phyloP scores from a whole-genome alignment of 1,139 yeast genomes.

The Wickerhamiella pararugosa region DNA sequence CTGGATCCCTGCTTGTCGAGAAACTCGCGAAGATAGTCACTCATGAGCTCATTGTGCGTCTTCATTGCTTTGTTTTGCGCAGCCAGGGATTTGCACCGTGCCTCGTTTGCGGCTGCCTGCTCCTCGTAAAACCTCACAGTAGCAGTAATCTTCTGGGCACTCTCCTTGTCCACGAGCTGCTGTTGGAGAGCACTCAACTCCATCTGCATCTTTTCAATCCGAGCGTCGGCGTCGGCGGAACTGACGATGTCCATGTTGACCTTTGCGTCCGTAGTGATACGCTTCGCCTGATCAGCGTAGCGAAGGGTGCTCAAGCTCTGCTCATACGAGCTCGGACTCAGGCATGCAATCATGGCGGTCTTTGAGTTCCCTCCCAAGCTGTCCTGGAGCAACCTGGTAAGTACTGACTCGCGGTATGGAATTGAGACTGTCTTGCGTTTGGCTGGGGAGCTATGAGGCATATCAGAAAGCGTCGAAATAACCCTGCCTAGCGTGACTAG shows the following conservation, averaged over 20 bases:
- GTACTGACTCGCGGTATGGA: constrained; percentile 58
- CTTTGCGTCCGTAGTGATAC: constrained; percentile 46
- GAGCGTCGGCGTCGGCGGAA: constrained; percentile 26
- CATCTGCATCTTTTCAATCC: constrained; percentile 28
- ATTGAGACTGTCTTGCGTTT: constrained; percentile 24
- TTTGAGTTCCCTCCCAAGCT: constrained; percentile 74
- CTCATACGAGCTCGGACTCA: constrained; percentile 65
- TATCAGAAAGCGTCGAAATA: constrained; percentile 41
- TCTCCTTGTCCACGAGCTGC: constrained; percentile 18
- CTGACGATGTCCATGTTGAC: constrained; percentile 31
- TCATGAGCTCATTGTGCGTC: constrained; percentile 23
- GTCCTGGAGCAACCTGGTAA: constrained; percentile 69
- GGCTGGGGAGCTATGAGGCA: constrained; percentile 16
- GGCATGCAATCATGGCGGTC: constrained; percentile 66
- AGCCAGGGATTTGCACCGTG: constrained; percentile 24
- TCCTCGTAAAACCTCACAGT: constrained; percentile 33
- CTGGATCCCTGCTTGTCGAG: background rate
- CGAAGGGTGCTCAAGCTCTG: constrained; percentile 60
- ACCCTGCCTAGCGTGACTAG: constrained; percentile 65
- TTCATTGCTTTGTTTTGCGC: constrained; percentile 21
- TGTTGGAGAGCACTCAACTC: constrained; percentile 27
- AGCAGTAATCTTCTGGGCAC: constrained; percentile 18
- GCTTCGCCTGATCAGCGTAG: constrained; percentile 62
- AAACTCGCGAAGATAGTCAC: constrained; percentile 23
- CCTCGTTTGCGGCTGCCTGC: constrained; percentile 26